Evolutionary conservation across 805 yeast species (phyloP).

Genomic region (Brettanomyces anomalus): DNA sequence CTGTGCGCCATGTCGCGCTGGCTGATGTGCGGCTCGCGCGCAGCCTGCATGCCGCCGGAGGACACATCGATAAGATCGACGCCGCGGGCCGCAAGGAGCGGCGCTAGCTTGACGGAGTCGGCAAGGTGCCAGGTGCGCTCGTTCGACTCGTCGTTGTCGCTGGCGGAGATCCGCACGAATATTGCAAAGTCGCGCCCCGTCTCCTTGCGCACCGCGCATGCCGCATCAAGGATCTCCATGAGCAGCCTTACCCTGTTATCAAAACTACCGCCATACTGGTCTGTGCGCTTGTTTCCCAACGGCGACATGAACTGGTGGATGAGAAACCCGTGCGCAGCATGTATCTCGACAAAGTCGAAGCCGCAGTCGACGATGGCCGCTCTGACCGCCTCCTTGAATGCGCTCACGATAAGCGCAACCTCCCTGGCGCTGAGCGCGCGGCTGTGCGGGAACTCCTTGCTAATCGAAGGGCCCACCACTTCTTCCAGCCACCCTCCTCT

Average conservation of each 20-base stretch:
- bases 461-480: constrained; percentile 36
- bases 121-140: constrained; percentile 33
- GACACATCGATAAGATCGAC: constrained; percentile 48
- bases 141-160: constrained; percentile 32
- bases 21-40: constrained; percentile 23
- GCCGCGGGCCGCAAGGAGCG: constrained; percentile 30
- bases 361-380: constrained; percentile 14
- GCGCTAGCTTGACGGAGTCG: constrained; percentile 34
- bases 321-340: constrained; percentile 33
- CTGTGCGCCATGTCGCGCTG: constrained; percentile 33
- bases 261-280: constrained; percentile 45
- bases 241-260: constrained; percentile 30
- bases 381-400: constrained; percentile 1
- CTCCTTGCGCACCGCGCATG: constrained; percentile 11
- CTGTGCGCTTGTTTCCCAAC: constrained; percentile 31
- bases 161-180: constrained; percentile 38
- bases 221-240: constrained; percentile 29
- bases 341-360: constrained; percentile 32
- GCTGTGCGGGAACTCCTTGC: constrained; percentile 8
- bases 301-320: constrained; percentile 30
- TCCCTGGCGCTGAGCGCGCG: constrained; percentile 1
- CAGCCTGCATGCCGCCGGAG: constrained; percentile 36
- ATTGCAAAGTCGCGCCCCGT: constrained; percentile 29
- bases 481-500: constrained; percentile 36
- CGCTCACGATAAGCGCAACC: background rate